Conservation (phyloP, 2,329 filamentous ascomycete species). For the Penicillium sp. region DNA sequence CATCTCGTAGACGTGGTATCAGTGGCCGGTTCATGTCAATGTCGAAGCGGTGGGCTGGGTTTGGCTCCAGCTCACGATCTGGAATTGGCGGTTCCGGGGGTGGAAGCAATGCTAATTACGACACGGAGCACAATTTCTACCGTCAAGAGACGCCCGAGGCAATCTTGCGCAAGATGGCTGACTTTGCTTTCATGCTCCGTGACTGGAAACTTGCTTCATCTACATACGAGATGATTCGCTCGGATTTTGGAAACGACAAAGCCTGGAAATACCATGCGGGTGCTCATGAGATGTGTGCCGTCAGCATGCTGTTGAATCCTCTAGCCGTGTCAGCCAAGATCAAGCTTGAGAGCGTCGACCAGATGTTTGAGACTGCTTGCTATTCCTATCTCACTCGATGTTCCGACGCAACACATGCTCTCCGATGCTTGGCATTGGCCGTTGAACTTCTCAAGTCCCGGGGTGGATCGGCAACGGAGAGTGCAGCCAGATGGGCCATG, state of each 20-base stretch:
- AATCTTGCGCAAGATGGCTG: constrained; percentile 88
- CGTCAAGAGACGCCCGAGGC: constrained; percentile 83
- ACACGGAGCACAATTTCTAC: constrained; percentile 79
- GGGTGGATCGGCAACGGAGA: constrained; percentile 80
- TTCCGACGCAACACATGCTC: constrained; percentile 76
- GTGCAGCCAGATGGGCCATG: constrained; percentile 84
- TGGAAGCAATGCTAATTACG: constrained; percentile 69
- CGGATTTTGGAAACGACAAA: constrained; percentile 93
- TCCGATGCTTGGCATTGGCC: constrained; percentile 76
- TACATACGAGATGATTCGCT: constrained; percentile 86
- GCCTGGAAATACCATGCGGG: constrained; percentile 96
- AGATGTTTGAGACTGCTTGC: constrained; percentile 85
- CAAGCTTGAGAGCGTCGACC: constrained; percentile 79
- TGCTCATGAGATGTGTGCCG: constrained; percentile 90
- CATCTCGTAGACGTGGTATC: constrained; percentile 84
- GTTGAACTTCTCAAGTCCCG: constrained; percentile 83
- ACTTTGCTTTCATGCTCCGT: constrained; percentile 95
- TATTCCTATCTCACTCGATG: constrained; percentile 94
- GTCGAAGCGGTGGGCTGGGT: constrained; percentile 86
- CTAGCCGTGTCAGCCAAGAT: constrained; percentile 74
- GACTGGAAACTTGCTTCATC: constrained; percentile 93
- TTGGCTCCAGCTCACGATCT: constrained; percentile 71
- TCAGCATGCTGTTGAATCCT: constrained; percentile 80
- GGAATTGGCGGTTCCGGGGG: constrained; percentile 56
- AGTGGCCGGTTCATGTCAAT: constrained; percentile 93